These are phyloP conservation scores for Saccharomyces pastorianus DNA, from an alignment of 1,139 yeast genomes.

Conservation along the genomic window DNA sequence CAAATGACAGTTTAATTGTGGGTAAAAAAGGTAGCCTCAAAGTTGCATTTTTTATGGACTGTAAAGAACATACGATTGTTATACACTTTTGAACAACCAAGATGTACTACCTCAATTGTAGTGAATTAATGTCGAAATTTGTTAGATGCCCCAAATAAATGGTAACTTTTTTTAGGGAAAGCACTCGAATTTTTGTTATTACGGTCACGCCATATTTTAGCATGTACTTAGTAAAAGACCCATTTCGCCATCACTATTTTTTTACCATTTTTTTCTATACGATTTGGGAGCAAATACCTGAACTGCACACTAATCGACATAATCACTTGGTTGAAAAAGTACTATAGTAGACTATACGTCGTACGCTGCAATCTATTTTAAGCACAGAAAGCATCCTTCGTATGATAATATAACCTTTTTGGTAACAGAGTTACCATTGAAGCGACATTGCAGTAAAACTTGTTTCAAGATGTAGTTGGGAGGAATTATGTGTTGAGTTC, in stretches of 20 bases:
- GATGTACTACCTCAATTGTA: not conserved
- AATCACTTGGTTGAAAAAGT: not conserved
- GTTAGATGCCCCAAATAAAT: not conserved
- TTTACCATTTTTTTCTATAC: not conserved
- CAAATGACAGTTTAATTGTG: too few species aligned
- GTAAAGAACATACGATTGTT: not conserved
- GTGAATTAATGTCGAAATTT: not conserved
- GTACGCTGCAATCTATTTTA: not conserved
- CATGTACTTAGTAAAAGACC: not conserved
- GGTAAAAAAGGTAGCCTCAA: too few species aligned
- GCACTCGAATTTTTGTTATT: not conserved
- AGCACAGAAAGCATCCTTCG: not conserved
- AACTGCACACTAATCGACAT: not conserved
- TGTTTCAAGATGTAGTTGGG: not conserved
- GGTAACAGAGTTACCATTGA: not conserved
- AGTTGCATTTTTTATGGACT: too few species aligned
- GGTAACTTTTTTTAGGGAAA: too few species aligned
- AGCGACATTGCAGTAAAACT: not conserved
- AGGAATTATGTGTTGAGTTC: not conserved
- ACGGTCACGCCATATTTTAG: not conserved
- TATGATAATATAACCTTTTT: not conserved
- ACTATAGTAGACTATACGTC: not conserved
- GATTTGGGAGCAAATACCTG: not conserved
- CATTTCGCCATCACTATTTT: not conserved
- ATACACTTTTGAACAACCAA: not conserved